These are phyloP conservation scores for Saccharomycopsis lassenensis DNA, from an alignment of 805 yeast genomes.

Conservation along the genomic window DNA sequence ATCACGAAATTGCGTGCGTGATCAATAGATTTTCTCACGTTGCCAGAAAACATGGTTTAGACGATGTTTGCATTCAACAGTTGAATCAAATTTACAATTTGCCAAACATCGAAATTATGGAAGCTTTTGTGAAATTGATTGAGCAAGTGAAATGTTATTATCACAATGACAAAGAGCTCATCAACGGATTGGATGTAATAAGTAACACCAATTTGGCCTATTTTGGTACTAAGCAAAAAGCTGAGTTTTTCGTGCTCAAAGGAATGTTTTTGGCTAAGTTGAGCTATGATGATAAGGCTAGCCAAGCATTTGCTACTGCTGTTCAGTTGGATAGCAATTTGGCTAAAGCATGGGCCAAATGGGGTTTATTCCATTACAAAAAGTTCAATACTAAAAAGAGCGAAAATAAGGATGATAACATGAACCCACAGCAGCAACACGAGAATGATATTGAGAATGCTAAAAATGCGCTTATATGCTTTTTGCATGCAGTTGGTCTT, in stretches of 20 bases:
- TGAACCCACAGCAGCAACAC: constrained; percentile 71
- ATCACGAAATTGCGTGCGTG: constrained; percentile 98
- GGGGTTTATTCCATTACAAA: constrained; percentile 94
- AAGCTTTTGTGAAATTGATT: constrained; percentile 86
- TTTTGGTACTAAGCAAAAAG: constrained; percentile 95
- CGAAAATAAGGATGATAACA: constrained; percentile 3
- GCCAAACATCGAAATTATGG: constrained; percentile 97
- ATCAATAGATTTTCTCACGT: constrained; percentile 97
- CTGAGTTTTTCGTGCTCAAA: constrained; percentile 93
- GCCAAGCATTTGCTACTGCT: constrained; percentile 96
- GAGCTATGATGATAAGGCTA: constrained; percentile 87
- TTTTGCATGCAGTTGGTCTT: constrained; percentile 93
- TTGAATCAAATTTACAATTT: constrained; percentile 86
- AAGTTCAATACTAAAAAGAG: constrained; percentile 40
- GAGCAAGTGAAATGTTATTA: constrained; percentile 98
- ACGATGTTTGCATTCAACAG: constrained; percentile 91
- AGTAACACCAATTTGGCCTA: constrained; percentile 92
- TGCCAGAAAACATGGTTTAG: constrained; percentile 92
- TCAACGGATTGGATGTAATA: constrained; percentile 93
- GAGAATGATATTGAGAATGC: constrained; percentile 79
- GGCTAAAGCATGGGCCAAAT: constrained; percentile 99
- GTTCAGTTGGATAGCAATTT: constrained; percentile 89
- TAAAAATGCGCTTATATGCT: constrained; percentile 89
- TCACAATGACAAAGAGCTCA: constrained; percentile 79
- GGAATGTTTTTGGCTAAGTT: constrained; percentile 95